phyloP scores from a whole-genome alignment of 164 flowering plant genomes.

The Berberis thunbergii region DNA sequence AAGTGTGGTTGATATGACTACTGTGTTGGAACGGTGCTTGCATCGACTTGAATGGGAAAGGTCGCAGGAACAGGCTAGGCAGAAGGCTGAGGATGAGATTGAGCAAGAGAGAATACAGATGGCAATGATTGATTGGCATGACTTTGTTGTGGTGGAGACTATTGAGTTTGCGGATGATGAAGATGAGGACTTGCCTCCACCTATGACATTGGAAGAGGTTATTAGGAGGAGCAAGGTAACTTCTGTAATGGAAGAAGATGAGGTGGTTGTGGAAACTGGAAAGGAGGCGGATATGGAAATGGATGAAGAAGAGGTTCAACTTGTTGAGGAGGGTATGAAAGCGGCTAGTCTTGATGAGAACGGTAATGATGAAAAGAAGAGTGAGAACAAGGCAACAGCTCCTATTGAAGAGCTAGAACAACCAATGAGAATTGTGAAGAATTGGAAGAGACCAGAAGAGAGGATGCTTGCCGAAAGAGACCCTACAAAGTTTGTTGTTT shows the following conservation, averaged over 20 bases:
- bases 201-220: slow-evolving; percentile 96
- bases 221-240: slow-evolving; percentile 88
- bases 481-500: slow-evolving; percentile 74
- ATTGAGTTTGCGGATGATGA: slow-evolving; percentile 98
- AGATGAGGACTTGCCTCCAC: slow-evolving; percentile 92
- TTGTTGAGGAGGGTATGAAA: slow-evolving; percentile 92
- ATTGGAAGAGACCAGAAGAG: slow-evolving; percentile 98
- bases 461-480: slow-evolving; percentile 87
- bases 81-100: slow-evolving; percentile 92
- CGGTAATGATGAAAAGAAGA: slow-evolving; percentile 21
- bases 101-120: slow-evolving; percentile 89
- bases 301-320: slow-evolving; percentile 96
- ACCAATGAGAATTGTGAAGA: slow-evolving; percentile 96
- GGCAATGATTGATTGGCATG: slow-evolving; percentile 99
- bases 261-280: slow-evolving; percentile 64
- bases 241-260: slow-evolving; percentile 43
- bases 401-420: not conserved
- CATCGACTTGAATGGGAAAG: slow-evolving; percentile 94
- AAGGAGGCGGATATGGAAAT: slow-evolving; percentile 96
- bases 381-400: not conserved
- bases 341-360: slow-evolving; percentile 73
- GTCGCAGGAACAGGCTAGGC: slow-evolving; percentile 97
- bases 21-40: slow-evolving; percentile 85
- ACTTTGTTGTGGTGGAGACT: slow-evolving; percentile 90
- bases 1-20: slow-evolving; percentile 73